phyloP scores from a whole-genome alignment of 2,329 filamentous ascomycete genomes.

The Corinectria fuckeliana region DNA sequence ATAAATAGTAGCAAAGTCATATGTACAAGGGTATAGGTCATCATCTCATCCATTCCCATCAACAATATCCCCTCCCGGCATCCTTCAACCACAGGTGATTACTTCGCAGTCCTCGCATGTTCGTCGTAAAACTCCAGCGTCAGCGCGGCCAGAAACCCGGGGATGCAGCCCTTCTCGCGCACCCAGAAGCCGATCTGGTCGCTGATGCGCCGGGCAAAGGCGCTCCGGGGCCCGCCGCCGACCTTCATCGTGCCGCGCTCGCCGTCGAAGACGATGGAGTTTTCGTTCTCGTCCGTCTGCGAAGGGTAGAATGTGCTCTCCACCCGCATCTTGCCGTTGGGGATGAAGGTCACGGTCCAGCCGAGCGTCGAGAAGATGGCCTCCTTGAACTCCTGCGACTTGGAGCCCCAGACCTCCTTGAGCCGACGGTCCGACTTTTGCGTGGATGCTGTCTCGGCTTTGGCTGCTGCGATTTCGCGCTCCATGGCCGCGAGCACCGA shows the following conservation, averaged over 20 bases:
- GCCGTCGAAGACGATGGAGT: slow-evolving; percentile 84
- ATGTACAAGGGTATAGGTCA: slow-evolving; percentile 34
- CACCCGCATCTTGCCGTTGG: slow-evolving; percentile 94
- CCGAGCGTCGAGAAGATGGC: slow-evolving; percentile 90
- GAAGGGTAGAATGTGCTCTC: slow-evolving; percentile 84
- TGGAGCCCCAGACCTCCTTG: slow-evolving; percentile 90
- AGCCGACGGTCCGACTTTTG: slow-evolving; percentile 86
- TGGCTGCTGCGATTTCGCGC: slow-evolving; percentile 75
- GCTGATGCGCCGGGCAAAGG: slow-evolving; percentile 84
- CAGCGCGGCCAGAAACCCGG: slow-evolving; percentile 88
- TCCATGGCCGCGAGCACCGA: slow-evolving; percentile 78
- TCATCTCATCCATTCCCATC: slow-evolving; percentile 30
- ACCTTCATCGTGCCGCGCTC: slow-evolving; percentile 99
- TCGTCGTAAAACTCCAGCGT: slow-evolving; percentile 94
- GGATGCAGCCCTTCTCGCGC: slow-evolving; percentile 89
- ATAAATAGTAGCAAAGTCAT: not conserved
- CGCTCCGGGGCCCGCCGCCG: slow-evolving; percentile 83
- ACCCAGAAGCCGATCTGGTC: slow-evolving; percentile 96
- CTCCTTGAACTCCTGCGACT: slow-evolving; percentile 93
- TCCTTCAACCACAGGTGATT: too few species aligned
- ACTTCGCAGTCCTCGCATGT: slow-evolving; percentile 43
- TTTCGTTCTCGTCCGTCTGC: slow-evolving; percentile 71
- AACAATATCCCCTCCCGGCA: not conserved
- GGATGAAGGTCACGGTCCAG: slow-evolving; percentile 94
- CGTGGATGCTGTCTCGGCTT: slow-evolving; percentile 71